Base-by-base conservation (phyloP, 176 grass and related monocot genomes). In the Triticum timopheevii region DNA sequence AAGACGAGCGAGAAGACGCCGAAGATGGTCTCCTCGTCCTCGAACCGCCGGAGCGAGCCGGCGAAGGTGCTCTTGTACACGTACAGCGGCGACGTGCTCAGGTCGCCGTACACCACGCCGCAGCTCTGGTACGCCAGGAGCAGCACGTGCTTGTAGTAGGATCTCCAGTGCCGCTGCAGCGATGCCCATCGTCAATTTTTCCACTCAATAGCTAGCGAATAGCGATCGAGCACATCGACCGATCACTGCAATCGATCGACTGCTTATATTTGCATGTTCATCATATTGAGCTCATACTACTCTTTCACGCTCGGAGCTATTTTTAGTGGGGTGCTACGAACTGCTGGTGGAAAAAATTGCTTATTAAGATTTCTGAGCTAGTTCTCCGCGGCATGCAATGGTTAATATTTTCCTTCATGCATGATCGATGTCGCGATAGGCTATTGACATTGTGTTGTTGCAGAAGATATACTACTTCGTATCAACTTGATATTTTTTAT, bases 1-100 rank as follows among this genome's bases (percentile, higher is more conserved):
- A 94, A 94, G 13, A 91, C 85, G 69, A 94, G 66, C 76, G 92
- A 94, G 87, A 91, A 89, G 34, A 94, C 80, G 78, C 92, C 92
- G 61, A 91, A 87, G 50, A 89, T 72, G 66, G 84, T 89, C 80
- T 86, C 83, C 81, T 94, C 92, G 79, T 89, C 80, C 49, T 74
- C 40, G 42, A 78, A 89, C 17, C 22, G 25, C 13, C 69, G 64
- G 64, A 94, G 54, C 34, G 79, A 81, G 4, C 86, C 87, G 8
- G 76, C 81, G 87, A 94, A 94, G 59, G 89, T 79, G 71, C 84
- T 91, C 82, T 83, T 89, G 87, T 74, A 91, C 54, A 94, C 92
- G 59, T 94, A 91, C 78, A 94, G 80, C 74, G 92, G 92, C 72
- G 92, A 91, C 42, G 89, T 94, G 82, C 89, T 94, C 65, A 91